These are phyloP conservation scores for Xeromyces bisporus DNA, from an alignment of 495 filamentous ascomycete species.

Conservation along the genomic window DNA sequence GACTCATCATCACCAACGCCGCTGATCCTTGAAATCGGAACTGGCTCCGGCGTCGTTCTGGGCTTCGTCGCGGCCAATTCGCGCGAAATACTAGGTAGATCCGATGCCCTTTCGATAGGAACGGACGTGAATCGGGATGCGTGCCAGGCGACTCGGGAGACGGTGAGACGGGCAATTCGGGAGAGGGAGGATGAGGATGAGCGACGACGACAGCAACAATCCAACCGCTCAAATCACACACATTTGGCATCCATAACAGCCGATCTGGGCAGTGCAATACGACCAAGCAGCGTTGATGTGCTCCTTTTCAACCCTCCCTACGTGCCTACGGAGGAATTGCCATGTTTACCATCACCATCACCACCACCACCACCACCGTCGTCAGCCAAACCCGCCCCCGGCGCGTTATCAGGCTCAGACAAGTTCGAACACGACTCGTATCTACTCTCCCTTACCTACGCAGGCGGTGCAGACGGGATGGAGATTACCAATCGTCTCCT, in stretches of 20 bases:
- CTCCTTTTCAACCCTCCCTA: slow-evolving; percentile 95
- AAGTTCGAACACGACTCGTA: slow-evolving; percentile 56
- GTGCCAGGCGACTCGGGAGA: slow-evolving; percentile 48
- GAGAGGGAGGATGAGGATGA: slow-evolving; percentile 6
- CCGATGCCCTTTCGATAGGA: slow-evolving; percentile 51
- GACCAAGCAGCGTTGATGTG: slow-evolving; percentile 47
- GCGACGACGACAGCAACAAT: neutral
- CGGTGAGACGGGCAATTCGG: slow-evolving; percentile 38
- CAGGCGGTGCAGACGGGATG: slow-evolving; percentile 82
- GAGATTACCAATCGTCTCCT: slow-evolving; percentile 71
- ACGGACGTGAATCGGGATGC: slow-evolving; percentile 73
- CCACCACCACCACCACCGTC: no score
- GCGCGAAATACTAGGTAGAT: slow-evolving; percentile 49
- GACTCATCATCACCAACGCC: slow-evolving; percentile 25
- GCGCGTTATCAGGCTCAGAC: slow-evolving; percentile 12
- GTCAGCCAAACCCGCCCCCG: slow-evolving; percentile 5
- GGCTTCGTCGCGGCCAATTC: slow-evolving; percentile 72
- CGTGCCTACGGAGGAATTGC: slow-evolving; percentile 67
- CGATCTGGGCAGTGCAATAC: slow-evolving; percentile 46
- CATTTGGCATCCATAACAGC: slow-evolving; percentile 47
- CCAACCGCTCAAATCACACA: slow-evolving; percentile 4
- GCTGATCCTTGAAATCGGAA: slow-evolving; percentile 69
- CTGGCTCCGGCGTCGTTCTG: slow-evolving; percentile 80
- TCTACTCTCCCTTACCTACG: slow-evolving; percentile 73
- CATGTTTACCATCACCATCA: slow-evolving; percentile 26